Evolutionary conservation across 805 yeast species (phyloP).

Genomic region (Candida xyloterini): DNA sequence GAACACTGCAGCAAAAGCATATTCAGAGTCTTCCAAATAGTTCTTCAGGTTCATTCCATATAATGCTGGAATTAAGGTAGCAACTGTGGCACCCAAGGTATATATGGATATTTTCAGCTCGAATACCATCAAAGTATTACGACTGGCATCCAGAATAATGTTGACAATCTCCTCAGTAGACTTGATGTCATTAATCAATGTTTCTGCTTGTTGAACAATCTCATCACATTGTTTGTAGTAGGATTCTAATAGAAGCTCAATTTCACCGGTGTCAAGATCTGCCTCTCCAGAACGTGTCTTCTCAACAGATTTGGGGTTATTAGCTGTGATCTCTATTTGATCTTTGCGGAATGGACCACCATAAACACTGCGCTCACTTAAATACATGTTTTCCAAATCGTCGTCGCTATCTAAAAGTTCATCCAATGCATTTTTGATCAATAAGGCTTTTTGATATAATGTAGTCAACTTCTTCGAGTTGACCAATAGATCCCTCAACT

Average conservation of each 20-base stretch:
- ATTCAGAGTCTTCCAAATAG: conserved; percentile 64
- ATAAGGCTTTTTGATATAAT: conserved; percentile 69
- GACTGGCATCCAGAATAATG: conserved; percentile 84
- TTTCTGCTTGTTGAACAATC: conserved; percentile 85
- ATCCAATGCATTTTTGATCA: conserved; percentile 79
- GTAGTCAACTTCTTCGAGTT: conserved; percentile 67
- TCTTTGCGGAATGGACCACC: conserved; percentile 7
- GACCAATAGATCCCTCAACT: conserved; percentile 67
- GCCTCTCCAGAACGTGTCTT: conserved; percentile 2
- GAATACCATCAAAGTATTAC: conserved; percentile 84
- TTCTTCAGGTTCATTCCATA: conserved; percentile 86
- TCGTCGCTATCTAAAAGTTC: conserved; percentile 85
- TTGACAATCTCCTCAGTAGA: conserved; percentile 93
- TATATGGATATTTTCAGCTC: conserved; percentile 81
- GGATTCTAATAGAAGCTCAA: conserved; percentile 84
- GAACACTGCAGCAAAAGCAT: conserved; percentile 62
- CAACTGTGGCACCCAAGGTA: conserved; percentile 81
- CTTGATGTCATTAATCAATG: conserved; percentile 75
- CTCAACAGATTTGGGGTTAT: background rate
- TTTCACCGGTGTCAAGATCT: conserved; percentile 50
- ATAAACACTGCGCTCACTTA: conserved; percentile 41
- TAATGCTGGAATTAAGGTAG: conserved; percentile 81
- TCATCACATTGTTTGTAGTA: conserved; percentile 92
- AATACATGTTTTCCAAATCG: conserved; percentile 75
- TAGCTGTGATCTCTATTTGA: conserved; percentile 3